These are phyloP conservation scores for Stenogyne calaminthoides DNA, from an alignment of 305 asterid genomes.

Conservation along the genomic window DNA sequence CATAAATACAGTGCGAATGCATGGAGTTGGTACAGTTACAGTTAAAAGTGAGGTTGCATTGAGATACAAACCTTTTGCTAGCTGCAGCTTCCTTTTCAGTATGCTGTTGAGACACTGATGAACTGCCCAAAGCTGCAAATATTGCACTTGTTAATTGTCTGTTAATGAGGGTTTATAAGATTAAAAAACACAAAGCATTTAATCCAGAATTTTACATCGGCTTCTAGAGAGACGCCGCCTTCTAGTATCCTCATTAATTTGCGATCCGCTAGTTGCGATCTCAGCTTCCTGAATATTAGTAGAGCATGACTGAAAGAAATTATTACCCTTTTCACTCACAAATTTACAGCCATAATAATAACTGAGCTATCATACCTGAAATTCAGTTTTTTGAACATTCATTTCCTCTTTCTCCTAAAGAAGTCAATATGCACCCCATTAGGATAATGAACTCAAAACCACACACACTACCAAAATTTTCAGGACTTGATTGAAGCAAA, in stretches of 20 bases:
- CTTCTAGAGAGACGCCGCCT: slow-evolving; percentile 58
- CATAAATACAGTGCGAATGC: too few relatives aligned
- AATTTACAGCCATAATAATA: neutral
- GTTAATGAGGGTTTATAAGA: neutral
- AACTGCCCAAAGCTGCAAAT: slow-evolving; percentile 66
- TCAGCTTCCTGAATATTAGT: slow-evolving; percentile 40
- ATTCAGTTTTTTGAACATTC: slow-evolving; percentile 20
- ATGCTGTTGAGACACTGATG: slow-evolving; percentile 40
- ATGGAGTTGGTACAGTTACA: neutral
- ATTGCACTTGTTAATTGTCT: neutral
- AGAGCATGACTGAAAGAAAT: neutral
- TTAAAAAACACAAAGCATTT: slow-evolving; percentile 1
- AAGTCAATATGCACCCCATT: slow-evolving; percentile 12
- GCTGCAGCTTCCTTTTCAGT: slow-evolving; percentile 54
- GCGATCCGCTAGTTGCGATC: slow-evolving; percentile 35
- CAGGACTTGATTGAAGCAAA: neutral
- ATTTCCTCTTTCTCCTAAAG: slow-evolving; percentile 43
- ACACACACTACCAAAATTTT: neutral
- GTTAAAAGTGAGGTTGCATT: neutral
- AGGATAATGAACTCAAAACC: slow-evolving; percentile 1
- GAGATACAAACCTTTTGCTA: slow-evolving; percentile 60
- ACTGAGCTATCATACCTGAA: slow-evolving; percentile 33
- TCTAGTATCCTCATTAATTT: slow-evolving; percentile 34
- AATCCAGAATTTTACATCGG: slow-evolving; percentile 54
- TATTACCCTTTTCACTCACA: neutral